Conservation (phyloP, 2,329 filamentous ascomycete species). For the Trichoderma cornu-damae region DNA sequence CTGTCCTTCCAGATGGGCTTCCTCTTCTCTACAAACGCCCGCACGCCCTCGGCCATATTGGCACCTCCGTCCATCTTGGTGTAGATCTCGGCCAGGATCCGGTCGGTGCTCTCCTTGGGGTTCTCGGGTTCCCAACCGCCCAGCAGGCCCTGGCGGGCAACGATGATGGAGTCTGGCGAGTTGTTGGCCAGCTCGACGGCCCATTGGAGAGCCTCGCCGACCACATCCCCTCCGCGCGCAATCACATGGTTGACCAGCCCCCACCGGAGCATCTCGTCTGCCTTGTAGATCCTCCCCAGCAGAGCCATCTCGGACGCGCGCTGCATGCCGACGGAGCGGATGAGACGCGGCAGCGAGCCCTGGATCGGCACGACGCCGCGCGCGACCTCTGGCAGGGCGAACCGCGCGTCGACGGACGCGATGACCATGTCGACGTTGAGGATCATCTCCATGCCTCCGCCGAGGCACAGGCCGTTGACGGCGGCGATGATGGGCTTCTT, state of each 20-base stretch:
- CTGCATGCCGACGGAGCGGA: slow-evolving; percentile 60
- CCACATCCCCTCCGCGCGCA: slow-evolving; percentile 38
- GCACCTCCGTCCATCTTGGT: slow-evolving; percentile 57
- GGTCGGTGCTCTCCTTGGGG: slow-evolving; percentile 56
- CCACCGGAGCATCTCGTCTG: slow-evolving; percentile 58
- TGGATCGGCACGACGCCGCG: slow-evolving; percentile 67
- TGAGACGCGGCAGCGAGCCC: slow-evolving; percentile 63
- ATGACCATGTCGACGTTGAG: slow-evolving; percentile 69
- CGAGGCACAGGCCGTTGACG: slow-evolving; percentile 69
- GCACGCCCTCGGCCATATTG: slow-evolving; percentile 70
- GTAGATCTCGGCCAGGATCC: slow-evolving; percentile 55
- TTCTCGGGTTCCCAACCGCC: slow-evolving; percentile 66
- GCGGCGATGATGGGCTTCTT: slow-evolving; percentile 73
- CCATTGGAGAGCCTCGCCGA: slow-evolving; percentile 55
- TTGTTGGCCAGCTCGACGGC: slow-evolving; percentile 58
- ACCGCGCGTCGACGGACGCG: slow-evolving; percentile 52
- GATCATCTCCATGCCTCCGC: slow-evolving; percentile 72
- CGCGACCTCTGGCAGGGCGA: slow-evolving; percentile 66
- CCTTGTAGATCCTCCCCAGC: slow-evolving; percentile 54
- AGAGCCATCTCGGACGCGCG: slow-evolving; percentile 68
- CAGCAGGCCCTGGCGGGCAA: slow-evolving; percentile 65
- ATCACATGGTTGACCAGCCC: slow-evolving; percentile 67
- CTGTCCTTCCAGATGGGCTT: slow-evolving; percentile 62
- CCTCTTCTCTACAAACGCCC: slow-evolving; percentile 72
- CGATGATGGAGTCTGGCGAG: slow-evolving; percentile 71